Conservation (phyloP, 2,329 filamentous ascomycete species). For the Colletotrichum shisoi region DNA sequence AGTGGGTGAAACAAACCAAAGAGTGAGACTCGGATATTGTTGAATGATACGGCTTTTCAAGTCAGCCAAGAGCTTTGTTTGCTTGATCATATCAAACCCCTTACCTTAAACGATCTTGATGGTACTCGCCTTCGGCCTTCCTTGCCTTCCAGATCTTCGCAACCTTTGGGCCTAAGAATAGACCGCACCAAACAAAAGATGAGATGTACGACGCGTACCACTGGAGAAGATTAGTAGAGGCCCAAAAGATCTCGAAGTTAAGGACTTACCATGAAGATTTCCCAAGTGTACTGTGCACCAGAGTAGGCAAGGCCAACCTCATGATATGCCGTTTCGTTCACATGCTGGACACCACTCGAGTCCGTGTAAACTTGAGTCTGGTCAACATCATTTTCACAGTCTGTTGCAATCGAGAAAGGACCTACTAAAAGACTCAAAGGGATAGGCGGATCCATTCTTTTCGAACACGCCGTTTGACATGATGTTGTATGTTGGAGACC, state of each 20-base stretch:
- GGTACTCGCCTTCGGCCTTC: constrained; percentile 42
- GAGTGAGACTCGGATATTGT: constrained; percentile 60
- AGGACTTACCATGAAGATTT: constrained; percentile 25
- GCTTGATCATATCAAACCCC: not conserved
- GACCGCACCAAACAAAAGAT: constrained; percentile 65
- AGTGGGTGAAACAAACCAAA: constrained; percentile 11
- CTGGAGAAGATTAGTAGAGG: constrained; percentile 56
- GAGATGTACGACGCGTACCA: constrained; percentile 65
- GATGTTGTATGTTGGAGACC: constrained; percentile 53
- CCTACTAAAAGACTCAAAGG: constrained; percentile 42
- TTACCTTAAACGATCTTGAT: constrained; percentile 29
- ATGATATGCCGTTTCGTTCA: constrained; percentile 58
- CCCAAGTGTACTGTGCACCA: constrained; percentile 65
- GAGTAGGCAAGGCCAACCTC: constrained; percentile 64
- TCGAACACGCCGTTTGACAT: constrained; percentile 66
- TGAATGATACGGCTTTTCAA: constrained; percentile 54
- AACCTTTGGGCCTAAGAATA: constrained; percentile 63
- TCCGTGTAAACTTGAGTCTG: constrained; percentile 25
- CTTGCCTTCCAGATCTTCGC: constrained; percentile 48
- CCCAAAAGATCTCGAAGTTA: not conserved
- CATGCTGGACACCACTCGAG: constrained; percentile 26
- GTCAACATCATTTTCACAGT: constrained; percentile 20
- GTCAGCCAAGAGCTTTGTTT: not conserved
- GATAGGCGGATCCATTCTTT: constrained; percentile 31
- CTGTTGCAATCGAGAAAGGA: not conserved